phyloP scores from a whole-genome alignment of 2,329 filamentous ascomycete genomes.

The Sporothrix sp. region DNA sequence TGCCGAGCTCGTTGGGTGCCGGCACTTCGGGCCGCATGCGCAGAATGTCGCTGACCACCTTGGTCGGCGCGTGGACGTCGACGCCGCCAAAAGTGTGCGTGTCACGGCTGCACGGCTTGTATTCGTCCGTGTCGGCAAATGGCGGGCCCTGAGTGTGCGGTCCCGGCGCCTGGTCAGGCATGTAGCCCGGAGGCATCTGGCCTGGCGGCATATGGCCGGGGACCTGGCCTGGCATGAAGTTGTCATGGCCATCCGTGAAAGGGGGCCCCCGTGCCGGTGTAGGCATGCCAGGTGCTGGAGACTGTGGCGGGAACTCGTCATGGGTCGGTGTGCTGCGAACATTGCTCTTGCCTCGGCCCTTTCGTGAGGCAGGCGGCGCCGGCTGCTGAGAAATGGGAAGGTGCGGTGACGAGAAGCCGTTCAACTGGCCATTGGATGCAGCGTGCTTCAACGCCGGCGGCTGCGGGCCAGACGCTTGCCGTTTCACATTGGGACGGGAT shows the following conservation, averaged over 20 bases:
- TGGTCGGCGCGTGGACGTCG: constrained; percentile 53
- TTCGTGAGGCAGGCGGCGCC: constrained; percentile 12
- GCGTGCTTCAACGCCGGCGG: constrained; percentile 38
- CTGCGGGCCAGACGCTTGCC: constrained; percentile 26
- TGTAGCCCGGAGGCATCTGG: constrained; percentile 20
- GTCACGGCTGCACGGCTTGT: constrained; percentile 45
- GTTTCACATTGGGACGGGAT: constrained; percentile 24
- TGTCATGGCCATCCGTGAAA: neutral
- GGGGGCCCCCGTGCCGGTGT: neutral
- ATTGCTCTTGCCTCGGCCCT: constrained; percentile 3
- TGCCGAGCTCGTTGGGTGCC: constrained; percentile 64
- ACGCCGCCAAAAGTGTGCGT: constrained; percentile 61
- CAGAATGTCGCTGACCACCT: constrained; percentile 57
- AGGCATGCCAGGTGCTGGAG: neutral
- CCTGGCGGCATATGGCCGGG: constrained; percentile 6
- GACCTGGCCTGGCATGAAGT: neutral
- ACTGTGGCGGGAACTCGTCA: neutral
- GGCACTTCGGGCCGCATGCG: constrained; percentile 67
- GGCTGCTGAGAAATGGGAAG: constrained; percentile 36
- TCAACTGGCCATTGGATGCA: constrained; percentile 38
- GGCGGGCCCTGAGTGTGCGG: constrained; percentile 28
- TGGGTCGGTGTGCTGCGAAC: neutral
- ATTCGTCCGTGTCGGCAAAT: constrained; percentile 40
- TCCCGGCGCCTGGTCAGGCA: constrained; percentile 2
- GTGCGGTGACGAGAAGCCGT: constrained; percentile 40